Percentiles rank a stretch among this genome's conserved stretches.
phyloP scores from a whole-genome alignment of 176 grass and related monocot genomes.

The Lolium rigidum region DNA sequence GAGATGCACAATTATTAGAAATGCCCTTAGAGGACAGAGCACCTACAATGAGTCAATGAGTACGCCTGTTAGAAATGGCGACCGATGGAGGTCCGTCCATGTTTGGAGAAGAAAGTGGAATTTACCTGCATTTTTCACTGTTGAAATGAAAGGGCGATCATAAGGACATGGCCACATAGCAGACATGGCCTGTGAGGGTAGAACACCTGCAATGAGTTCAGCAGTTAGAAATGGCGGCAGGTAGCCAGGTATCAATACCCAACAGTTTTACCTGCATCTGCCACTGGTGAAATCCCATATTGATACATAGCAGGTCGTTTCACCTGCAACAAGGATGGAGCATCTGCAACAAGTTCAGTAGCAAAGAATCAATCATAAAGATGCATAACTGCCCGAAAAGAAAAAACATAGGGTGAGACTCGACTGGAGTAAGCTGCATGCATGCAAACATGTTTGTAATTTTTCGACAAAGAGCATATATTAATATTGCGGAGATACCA shows the following conservation, averaged over 20 bases:
- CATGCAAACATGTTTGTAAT: neutral
- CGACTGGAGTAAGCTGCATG: neutral
- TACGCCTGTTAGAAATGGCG: neutral
- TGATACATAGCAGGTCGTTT: neutral
- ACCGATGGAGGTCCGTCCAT: neutral
- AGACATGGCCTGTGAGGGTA: neutral
- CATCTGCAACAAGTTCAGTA: neutral
- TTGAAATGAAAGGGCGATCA: neutral
- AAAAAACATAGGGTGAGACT: conserved; percentile 4
- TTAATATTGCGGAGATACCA: no score
- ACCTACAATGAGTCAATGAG: neutral
- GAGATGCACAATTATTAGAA: neutral
- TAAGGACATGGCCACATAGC: neutral
- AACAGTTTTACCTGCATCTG: conserved; percentile 8
- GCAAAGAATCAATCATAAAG: no score
- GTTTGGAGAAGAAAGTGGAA: neutral
- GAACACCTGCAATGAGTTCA: conserved; percentile 10
- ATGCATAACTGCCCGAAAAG: neutral
- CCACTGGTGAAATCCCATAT: neutral
- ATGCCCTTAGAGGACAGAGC: neutral
- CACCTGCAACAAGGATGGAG: neutral
- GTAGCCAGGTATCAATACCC: neutral
- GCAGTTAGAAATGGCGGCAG: neutral
- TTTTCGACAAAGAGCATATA: no score
- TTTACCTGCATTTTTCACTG: conserved; percentile 8